Percentiles rank a stretch among this genome's conserved stretches.
These are phyloP conservation scores for Ophiostoma australiae DNA, from an alignment of 2,329 filamentous ascomycete genomes.

Conservation along the genomic window DNA sequence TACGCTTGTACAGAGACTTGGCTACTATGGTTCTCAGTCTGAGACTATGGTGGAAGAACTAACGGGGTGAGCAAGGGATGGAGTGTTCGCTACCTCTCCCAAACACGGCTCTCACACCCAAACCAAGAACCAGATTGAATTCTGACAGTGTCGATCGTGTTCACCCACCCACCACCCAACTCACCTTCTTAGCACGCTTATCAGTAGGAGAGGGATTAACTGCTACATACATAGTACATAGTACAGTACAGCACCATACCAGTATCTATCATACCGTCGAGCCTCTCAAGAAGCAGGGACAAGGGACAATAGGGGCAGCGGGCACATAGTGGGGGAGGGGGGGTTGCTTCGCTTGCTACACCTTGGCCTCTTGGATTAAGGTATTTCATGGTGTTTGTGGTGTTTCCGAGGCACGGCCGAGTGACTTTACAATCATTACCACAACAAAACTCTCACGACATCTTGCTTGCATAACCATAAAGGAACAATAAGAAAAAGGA, in stretches of 20 bases:
- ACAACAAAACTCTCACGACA: conserved; percentile 3
- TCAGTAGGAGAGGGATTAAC: not conserved
- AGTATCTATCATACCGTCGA: not conserved
- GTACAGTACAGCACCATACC: no score
- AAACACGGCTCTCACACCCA: not conserved
- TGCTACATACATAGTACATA: not conserved
- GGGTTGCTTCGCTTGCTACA: not conserved
- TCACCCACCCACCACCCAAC: not conserved
- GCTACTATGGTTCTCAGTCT: no score
- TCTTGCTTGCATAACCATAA: not conserved
- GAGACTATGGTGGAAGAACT: not conserved
- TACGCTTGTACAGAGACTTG: no score
- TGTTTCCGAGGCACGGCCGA: not conserved
- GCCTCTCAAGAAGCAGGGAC: not conserved
- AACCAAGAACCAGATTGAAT: not conserved
- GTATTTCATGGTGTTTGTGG: not conserved
- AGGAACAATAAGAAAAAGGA: not conserved
- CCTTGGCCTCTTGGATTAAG: not conserved
- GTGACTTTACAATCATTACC: not conserved
- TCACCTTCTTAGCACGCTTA: not conserved
- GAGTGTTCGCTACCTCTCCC: not conserved
- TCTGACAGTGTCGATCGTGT: not conserved
- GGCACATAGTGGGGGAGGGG: not conserved
- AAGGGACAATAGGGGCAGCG: conserved; percentile 1
- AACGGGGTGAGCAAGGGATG: not conserved